phyloP scores from a whole-genome alignment of 1,284 basidiomycete species.

The Tilletia setariae region DNA sequence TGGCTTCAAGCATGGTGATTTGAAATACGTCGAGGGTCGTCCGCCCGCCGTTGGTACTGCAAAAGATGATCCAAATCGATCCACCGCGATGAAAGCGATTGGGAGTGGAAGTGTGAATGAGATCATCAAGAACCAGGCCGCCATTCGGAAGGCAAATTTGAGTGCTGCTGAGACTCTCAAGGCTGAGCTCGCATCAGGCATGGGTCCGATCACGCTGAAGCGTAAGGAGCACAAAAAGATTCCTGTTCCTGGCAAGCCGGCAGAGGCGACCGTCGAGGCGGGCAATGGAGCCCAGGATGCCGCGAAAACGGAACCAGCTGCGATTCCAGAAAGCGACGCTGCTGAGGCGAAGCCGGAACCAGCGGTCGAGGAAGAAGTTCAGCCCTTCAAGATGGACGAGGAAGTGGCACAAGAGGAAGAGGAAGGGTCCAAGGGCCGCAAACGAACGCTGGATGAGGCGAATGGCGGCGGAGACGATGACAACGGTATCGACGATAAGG shows the following conservation, averaged over 20 bases:
- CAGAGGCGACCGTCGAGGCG: background rate
- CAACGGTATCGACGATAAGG: conserved; percentile 60
- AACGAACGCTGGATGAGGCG: conserved; percentile 19
- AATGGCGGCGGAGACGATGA: conserved; percentile 26
- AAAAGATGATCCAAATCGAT: conserved; percentile 19
- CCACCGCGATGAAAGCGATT: conserved; percentile 9
- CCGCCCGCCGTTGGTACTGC: conserved; percentile 24
- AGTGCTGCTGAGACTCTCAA: conserved; percentile 89
- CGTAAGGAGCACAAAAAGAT: conserved; percentile 13
- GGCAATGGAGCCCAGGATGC: background rate
- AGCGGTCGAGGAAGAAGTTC: background rate
- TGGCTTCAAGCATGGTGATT: conserved; percentile 30
- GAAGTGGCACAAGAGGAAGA: conserved; percentile 23
- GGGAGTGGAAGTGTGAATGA: conserved; percentile 43
- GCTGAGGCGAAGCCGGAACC: conserved; percentile 14
- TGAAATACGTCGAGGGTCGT: conserved; percentile 28
- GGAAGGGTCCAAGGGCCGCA: conserved; percentile 10
- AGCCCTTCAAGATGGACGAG: conserved; percentile 24
- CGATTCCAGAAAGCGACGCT: no score
- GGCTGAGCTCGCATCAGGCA: conserved; percentile 70
- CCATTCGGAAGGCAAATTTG: conserved; percentile 79
- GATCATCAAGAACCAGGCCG: conserved; percentile 40
- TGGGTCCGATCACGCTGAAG: conserved; percentile 10
- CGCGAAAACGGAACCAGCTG: background rate
- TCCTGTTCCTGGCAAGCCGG: conserved; percentile 19